Evolutionary conservation across 176 grass and related monocot genomes (phyloP).

Genomic region (Avena insularis): DNA sequence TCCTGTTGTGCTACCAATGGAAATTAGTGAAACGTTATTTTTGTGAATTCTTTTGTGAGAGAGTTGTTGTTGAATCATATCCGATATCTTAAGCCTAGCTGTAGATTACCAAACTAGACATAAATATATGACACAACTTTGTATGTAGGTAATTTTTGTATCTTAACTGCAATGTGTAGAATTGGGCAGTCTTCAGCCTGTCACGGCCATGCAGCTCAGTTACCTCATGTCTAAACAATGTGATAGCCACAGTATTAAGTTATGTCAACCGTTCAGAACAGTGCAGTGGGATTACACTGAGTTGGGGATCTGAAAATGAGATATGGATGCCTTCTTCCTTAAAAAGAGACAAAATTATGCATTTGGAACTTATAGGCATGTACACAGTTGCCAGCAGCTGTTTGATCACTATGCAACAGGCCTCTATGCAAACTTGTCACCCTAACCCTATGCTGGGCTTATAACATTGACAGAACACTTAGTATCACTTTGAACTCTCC

Average conservation of each 20-base stretch:
- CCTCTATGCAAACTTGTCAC: background rate
- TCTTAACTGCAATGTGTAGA: background rate
- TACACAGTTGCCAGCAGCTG: background rate
- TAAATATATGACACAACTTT: background rate
- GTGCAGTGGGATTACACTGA: background rate
- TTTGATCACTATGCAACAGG: background rate
- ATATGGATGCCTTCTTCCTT: background rate
- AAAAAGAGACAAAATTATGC: background rate
- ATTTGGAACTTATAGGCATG: background rate
- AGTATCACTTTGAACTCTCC: background rate
- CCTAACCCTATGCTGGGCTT: background rate
- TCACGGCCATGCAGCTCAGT: background rate
- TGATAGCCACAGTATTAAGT: background rate
- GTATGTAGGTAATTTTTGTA: background rate
- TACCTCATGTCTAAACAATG: background rate
- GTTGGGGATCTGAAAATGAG: background rate
- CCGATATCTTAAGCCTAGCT: background rate
- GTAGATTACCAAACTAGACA: background rate
- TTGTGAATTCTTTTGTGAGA: background rate
- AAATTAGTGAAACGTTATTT: background rate
- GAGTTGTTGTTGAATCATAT: background rate
- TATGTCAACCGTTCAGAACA: background rate
- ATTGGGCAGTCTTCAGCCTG: background rate
- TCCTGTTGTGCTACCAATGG: background rate
- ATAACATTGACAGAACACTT: background rate